These are phyloP conservation scores for Blepharisma japonicum DNA, from an alignment of 73 alveolate genomes.

Conservation along the genomic window DNA sequence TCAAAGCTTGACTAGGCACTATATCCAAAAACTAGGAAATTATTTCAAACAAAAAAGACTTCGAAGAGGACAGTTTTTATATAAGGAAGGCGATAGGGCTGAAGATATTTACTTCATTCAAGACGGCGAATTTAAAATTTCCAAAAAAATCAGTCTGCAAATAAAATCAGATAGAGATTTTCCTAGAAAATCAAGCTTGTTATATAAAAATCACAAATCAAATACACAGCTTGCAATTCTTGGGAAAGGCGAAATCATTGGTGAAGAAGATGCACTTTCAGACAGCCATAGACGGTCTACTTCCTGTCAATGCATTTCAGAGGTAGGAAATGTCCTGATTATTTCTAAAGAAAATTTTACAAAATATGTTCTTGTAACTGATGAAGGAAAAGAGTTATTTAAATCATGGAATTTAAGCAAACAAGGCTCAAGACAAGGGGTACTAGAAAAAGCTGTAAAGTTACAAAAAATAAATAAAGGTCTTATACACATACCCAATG, in stretches of 20 bases:
- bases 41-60: background rate
- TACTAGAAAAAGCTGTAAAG: no score
- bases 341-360: background rate
- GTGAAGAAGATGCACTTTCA: background rate
- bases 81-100: background rate
- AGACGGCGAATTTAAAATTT: slow-evolving; percentile 4
- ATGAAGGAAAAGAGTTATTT: slow-evolving; percentile 1
- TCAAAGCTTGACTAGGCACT: background rate
- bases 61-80: background rate
- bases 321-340: slow-evolving; percentile 2
- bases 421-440: background rate
- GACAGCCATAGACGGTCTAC: background rate
- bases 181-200: background rate
- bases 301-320: slow-evolving; percentile 15
- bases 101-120: background rate
- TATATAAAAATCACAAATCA: background rate
- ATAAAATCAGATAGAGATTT: background rate
- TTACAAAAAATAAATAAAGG: no score
- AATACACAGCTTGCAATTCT: slow-evolving; percentile 13
- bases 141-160: background rate
- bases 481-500: no score
- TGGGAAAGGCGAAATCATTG: slow-evolving; percentile 8
- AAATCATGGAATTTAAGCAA: background rate
- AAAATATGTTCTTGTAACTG: background rate
- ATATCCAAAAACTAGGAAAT: background rate